Evolutionary conservation across 805 yeast genomes (phyloP).

Genomic region (Kluyveromyces lactis): DNA sequence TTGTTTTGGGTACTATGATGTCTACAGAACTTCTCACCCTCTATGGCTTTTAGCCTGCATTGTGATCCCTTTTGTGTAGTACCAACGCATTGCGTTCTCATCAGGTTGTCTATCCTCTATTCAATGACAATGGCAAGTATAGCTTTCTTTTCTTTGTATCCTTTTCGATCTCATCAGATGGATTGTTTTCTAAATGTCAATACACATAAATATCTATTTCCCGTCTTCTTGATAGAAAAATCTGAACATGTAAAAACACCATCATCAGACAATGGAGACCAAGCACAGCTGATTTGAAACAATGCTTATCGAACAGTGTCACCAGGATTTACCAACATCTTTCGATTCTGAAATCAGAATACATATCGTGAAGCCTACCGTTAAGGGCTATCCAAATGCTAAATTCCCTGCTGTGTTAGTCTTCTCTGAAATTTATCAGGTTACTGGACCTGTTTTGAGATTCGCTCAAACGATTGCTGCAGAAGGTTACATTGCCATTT

Average conservation of each 20-base stretch:
- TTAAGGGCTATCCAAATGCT: slow-evolving; percentile 67
- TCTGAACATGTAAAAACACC: too few relatives aligned
- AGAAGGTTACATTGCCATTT: slow-evolving; percentile 71
- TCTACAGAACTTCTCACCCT: slow-evolving; percentile 12
- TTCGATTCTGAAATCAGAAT: slow-evolving; percentile 61
- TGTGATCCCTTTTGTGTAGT: slow-evolving; percentile 15
- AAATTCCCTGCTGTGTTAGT: slow-evolving; percentile 76
- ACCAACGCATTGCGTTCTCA: slow-evolving; percentile 14
- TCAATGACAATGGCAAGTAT: too few relatives aligned
- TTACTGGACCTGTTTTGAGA: slow-evolving; percentile 71
- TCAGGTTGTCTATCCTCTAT: neutral
- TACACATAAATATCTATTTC: too few relatives aligned
- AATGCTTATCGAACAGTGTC: slow-evolving; percentile 65
- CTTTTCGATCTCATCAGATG: too few relatives aligned
- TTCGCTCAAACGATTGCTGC: slow-evolving; percentile 74
- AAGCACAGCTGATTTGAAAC: neutral
- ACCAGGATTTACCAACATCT: slow-evolving; percentile 56
- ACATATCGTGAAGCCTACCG: slow-evolving; percentile 56
- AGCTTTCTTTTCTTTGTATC: too few relatives aligned
- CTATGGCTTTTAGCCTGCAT: slow-evolving; percentile 12
- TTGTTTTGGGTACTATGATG: too few relatives aligned
- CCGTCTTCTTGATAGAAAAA: too few relatives aligned
- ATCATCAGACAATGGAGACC: too few relatives aligned
- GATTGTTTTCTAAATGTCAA: too few relatives aligned
- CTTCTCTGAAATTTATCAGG: slow-evolving; percentile 76